These are phyloP conservation scores for Rhododendron simsii DNA, from an alignment of 148 eudicot genomes.

Conservation along the genomic window DNA sequence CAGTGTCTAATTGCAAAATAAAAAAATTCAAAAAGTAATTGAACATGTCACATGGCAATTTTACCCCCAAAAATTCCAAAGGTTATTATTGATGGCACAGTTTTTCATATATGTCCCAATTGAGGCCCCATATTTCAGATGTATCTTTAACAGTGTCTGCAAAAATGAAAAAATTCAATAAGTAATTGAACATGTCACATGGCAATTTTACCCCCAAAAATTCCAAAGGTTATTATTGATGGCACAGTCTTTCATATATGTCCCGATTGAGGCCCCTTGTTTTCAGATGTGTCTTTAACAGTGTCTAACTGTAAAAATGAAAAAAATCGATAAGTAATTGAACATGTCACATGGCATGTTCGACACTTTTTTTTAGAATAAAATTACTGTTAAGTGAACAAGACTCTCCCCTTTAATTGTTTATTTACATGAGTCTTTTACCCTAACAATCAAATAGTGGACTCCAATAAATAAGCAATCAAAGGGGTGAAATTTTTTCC, in stretches of 20 bases:
- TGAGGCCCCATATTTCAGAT: not conserved
- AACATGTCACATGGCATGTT: not conserved
- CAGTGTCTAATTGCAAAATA: too few relatives aligned
- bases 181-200: too few relatives aligned
- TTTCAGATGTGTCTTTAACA: not conserved
- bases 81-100: not conserved
- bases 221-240: not conserved
- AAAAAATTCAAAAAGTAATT: too few relatives aligned
- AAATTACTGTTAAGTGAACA: not conserved
- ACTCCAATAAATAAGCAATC: not conserved
- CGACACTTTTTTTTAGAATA: not conserved
- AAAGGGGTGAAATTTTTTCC: not conserved
- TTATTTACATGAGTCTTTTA: too few relatives aligned
- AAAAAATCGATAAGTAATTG: not conserved
- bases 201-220: not conserved
- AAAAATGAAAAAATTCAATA: too few relatives aligned
- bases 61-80: not conserved
- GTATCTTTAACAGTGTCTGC: not conserved
- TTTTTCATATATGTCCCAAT: not conserved
- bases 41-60: not conserved
- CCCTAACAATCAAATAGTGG: not conserved
- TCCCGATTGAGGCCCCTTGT: not conserved
- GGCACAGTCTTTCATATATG: not conserved
- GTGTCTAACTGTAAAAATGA: not conserved
- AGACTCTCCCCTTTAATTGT: not conserved